A percentile compares a stretch with the other conserved stretches of the same genome.
Conservation (phyloP, 306 rosid genomes). For the Prunus mume region DNA sequence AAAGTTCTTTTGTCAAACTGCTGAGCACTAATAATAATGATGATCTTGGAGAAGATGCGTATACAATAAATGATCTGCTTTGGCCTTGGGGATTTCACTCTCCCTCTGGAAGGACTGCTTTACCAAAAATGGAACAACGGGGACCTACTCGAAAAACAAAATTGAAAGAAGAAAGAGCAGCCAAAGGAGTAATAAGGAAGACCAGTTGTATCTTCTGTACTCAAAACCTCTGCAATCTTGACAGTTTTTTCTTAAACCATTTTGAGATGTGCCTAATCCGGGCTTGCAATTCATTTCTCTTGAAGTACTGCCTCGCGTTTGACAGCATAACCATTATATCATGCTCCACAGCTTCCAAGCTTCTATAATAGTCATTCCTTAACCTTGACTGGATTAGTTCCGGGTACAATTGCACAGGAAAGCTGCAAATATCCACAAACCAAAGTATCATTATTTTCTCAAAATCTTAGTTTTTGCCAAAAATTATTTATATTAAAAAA, state of each 20-base stretch:
- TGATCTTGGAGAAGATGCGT: background rate
- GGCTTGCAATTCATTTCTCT: constrained; percentile 31
- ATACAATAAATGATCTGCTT: background rate
- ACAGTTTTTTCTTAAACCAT: constrained; percentile 55
- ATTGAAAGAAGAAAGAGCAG: background rate
- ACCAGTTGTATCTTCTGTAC: background rate
- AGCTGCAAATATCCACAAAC: constrained; percentile 44
- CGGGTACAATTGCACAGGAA: constrained; percentile 59
- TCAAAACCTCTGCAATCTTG: constrained; percentile 42
- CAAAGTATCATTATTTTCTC: constrained; percentile 21
- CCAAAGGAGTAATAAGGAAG: background rate
- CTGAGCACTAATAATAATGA: no score
- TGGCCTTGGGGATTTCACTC: background rate
- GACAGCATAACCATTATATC: constrained; percentile 61
- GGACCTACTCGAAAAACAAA: background rate
- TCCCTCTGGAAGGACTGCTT: background rate
- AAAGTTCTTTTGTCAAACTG: no score
- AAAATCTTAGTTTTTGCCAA: background rate
- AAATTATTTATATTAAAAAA: background rate
- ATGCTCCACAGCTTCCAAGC: constrained; percentile 63
- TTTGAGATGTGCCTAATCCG: constrained; percentile 40
- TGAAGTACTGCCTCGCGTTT: constrained; percentile 42
- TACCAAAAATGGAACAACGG: background rate
- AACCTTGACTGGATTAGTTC: constrained; percentile 61
- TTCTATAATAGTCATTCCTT: constrained; percentile 63